Percentiles rank a stretch among this genome's conserved stretches.
Conservation (phyloP, 495 filamentous ascomycete species). For the Apiosordaria backusii region DNA sequence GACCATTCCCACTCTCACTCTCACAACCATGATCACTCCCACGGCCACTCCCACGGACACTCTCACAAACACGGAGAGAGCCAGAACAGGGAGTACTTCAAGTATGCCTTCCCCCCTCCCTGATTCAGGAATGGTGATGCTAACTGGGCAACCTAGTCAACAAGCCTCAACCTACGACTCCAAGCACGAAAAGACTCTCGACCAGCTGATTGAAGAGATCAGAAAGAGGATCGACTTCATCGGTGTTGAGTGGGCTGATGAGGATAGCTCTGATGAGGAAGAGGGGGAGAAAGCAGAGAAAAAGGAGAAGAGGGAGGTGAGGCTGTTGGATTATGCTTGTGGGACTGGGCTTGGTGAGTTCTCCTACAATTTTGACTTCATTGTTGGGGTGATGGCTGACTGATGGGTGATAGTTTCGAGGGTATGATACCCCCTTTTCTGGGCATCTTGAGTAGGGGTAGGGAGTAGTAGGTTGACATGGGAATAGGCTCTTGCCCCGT, state of each 20-base stretch:
- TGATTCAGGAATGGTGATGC: not conserved
- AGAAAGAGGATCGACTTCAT: slow-evolving; percentile 57
- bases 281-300: slow-evolving; percentile 29
- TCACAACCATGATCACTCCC: slow-evolving; percentile 1
- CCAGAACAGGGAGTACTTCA: slow-evolving; percentile 45
- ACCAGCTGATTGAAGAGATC: slow-evolving; percentile 45
- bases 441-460: too few relatives aligned
- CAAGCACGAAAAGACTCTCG: slow-evolving; percentile 39
- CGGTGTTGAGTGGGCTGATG: slow-evolving; percentile 52
- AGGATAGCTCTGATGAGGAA: slow-evolving; percentile 26
- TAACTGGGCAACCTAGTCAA: slow-evolving; percentile 25
- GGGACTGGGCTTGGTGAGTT: slow-evolving; percentile 58
- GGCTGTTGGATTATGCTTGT: slow-evolving; percentile 72
- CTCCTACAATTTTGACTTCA: not conserved
- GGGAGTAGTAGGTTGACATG: not conserved
- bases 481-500: slow-evolving; percentile 54
- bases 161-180: slow-evolving; percentile 40
- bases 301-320: slow-evolving; percentile 45
- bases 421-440: slow-evolving; percentile 2
- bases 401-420: slow-evolving; percentile 14
- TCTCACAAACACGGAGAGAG: slow-evolving; percentile 16
- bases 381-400: slow-evolving; percentile 44
- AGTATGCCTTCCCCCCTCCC: slow-evolving; percentile 34
- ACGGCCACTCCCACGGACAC: slow-evolving; percentile 3
- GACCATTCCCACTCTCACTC: not conserved